These are phyloP conservation scores for Gentiana dahurica DNA, from an alignment of 257 asterid species.

Conservation along the genomic window DNA sequence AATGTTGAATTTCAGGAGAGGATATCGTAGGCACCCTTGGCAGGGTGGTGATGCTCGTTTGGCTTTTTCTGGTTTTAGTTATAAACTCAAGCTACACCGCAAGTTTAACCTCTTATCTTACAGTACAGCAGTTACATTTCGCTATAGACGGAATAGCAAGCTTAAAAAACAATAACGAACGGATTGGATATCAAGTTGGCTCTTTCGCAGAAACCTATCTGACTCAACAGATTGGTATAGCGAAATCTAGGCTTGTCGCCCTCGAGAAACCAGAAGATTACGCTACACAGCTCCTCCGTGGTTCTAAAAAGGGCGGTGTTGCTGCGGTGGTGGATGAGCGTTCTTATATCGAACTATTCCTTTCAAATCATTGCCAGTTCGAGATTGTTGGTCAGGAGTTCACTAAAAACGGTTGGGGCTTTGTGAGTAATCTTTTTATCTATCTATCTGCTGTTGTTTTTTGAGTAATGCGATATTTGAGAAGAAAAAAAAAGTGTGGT, in stretches of 20 bases:
- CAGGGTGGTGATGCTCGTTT: conserved; percentile 44
- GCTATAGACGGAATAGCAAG: conserved; percentile 45
- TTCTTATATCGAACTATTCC: conserved; percentile 45
- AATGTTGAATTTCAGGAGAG: conserved; percentile 31
- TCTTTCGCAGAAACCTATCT: conserved; percentile 51
- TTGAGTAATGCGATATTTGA: too few species aligned
- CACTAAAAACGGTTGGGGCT: conserved; percentile 31
- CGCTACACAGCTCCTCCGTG: conserved; percentile 34
- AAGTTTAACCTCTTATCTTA: conserved; percentile 58
- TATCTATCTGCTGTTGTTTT: conserved; percentile 4
- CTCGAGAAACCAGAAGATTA: conserved; percentile 49
- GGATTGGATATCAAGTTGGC: conserved; percentile 64
- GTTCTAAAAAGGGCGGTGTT: conserved; percentile 51
- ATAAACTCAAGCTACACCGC: conserved; percentile 65
- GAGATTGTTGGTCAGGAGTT: conserved; percentile 51
- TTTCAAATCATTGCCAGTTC: conserved; percentile 40
- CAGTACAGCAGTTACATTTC: conserved; percentile 53
- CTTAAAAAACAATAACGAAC: conserved; percentile 34
- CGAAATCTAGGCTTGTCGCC: conserved; percentile 41
- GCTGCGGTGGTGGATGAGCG: conserved; percentile 64
- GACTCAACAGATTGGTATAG: conserved; percentile 36
- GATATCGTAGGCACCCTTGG: conserved; percentile 46
- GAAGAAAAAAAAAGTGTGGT: too few species aligned
- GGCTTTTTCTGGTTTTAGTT: conserved; percentile 59
- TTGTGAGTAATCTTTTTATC: conserved; percentile 6